Evolutionary conservation across 164 flowering plant species (phyloP).

Genomic region (Euptelea pleiosperma): DNA sequence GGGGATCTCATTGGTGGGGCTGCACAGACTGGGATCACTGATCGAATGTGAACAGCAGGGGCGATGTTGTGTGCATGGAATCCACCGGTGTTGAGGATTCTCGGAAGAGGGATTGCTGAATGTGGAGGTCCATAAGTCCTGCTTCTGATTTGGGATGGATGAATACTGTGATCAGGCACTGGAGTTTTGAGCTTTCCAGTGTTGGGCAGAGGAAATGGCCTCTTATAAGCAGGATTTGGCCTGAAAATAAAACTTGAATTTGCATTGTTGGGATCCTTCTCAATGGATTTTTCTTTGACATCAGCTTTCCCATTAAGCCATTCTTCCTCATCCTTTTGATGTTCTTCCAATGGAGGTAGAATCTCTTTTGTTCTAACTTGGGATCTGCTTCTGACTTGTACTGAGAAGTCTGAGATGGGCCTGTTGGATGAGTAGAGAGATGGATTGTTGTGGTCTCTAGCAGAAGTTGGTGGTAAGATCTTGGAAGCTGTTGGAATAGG

Average conservation of each 20-base stretch:
- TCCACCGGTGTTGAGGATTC: constrained; percentile 8
- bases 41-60: constrained; percentile 21
- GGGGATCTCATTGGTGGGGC: constrained; percentile 17
- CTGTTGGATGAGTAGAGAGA: constrained; percentile 10
- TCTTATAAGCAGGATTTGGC: constrained; percentile 7
- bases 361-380: constrained; percentile 20
- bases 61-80: constrained; percentile 14
- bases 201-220: constrained; percentile 6
- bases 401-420: constrained; percentile 6
- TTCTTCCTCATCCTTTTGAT: constrained; percentile 33
- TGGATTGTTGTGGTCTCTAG: constrained; percentile 3
- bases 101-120: constrained; percentile 6
- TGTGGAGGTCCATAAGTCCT: no score
- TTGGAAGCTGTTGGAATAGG: constrained; percentile 40
- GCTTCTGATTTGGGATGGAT: constrained; percentile 15
- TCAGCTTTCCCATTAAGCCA: constrained; percentile 19
- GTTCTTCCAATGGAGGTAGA: constrained; percentile 27
- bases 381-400: constrained; percentile 20
- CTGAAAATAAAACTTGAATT: constrained; percentile 14
- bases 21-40: constrained; percentile 23
- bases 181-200: constrained; percentile 5
- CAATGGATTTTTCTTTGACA: constrained; percentile 11
- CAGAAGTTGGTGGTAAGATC: constrained; percentile 27
- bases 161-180: background rate
- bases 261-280: constrained; percentile 12